phyloP scores from a whole-genome alignment of 768 basidiomycete species.

The Asterophora parasitica region DNA sequence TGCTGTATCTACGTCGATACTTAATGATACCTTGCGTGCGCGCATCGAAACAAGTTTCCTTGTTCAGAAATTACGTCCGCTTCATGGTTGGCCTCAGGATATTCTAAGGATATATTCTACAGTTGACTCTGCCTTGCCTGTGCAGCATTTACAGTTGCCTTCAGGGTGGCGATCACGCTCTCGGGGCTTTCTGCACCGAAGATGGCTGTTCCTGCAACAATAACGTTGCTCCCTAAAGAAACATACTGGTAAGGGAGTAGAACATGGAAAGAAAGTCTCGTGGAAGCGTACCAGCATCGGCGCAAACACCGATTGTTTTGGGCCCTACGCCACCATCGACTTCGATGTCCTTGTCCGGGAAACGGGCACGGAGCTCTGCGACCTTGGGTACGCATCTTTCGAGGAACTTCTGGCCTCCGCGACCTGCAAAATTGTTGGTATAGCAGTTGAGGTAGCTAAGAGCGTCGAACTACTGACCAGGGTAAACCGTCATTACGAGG shows the following conservation, averaged over 20 bases:
- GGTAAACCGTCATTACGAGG: constrained; percentile 97
- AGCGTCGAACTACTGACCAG: constrained; percentile 44
- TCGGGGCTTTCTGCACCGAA: constrained; percentile 80
- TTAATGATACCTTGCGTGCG: neutral
- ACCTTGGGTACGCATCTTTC: constrained; percentile 93
- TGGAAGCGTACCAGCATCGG: constrained; percentile 65
- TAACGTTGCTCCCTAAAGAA: constrained; percentile 87
- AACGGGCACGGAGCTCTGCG: constrained; percentile 79
- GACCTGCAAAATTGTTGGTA: constrained; percentile 40
- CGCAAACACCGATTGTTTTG: constrained; percentile 82
- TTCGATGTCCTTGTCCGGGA: constrained; percentile 94
- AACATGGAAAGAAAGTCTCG: constrained; percentile 1
- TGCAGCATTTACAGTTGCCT: constrained; percentile 63
- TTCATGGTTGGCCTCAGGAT: neutral
- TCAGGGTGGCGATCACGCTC: constrained; percentile 69
- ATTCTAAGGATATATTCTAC: neutral
- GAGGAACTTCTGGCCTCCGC: constrained; percentile 95
- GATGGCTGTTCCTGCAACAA: constrained; percentile 96
- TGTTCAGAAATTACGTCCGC: neutral
- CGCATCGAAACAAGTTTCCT: too few species aligned
- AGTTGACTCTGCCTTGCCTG: constrained; percentile 40
- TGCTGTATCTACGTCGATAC: constrained; percentile 1
- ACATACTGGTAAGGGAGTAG: neutral
- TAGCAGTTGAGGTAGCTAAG: neutral
- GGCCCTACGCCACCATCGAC: constrained; percentile 98